phyloP scores from a whole-genome alignment of 805 yeast genomes.

The Barnettozyma wickerhamii region DNA sequence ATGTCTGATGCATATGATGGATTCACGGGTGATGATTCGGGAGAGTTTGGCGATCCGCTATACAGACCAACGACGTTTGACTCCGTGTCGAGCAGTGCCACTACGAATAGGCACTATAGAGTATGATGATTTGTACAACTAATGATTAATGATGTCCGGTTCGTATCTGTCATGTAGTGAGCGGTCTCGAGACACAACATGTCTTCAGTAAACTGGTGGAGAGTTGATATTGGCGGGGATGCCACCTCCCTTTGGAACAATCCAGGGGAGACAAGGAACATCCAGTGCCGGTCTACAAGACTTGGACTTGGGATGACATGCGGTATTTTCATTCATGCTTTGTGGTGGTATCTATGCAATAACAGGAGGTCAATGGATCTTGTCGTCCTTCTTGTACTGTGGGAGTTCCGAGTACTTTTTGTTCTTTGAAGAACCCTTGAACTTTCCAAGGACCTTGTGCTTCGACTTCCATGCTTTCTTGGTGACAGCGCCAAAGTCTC shows the following conservation, averaged over 20 bases:
- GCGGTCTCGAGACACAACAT: constrained; percentile 7
- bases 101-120: constrained; percentile 14
- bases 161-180: constrained; percentile 23
- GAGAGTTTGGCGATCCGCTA: background rate
- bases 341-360: background rate
- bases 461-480: constrained; percentile 30
- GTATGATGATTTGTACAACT: background rate
- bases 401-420: constrained; percentile 40
- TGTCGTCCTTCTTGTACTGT: constrained; percentile 25
- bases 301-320: no score
- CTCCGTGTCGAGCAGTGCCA: constrained; percentile 14
- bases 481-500: constrained; percentile 46
- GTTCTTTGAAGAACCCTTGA: constrained; percentile 33
- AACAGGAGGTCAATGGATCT: no score
- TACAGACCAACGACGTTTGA: constrained; percentile 3
- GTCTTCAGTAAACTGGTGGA: constrained; percentile 17
- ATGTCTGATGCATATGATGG: background rate
- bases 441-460: constrained; percentile 37
- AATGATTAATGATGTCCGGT: constrained; percentile 10
- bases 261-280: no score
- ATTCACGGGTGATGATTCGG: background rate
- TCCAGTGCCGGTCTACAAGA: no score
- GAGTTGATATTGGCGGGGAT: constrained; percentile 6
- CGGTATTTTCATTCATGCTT: no score
- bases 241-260: background rate